Evolutionary conservation across 306 rosid genomes (phyloP).

Genomic region (Amphicarpaea edgeworthii): DNA sequence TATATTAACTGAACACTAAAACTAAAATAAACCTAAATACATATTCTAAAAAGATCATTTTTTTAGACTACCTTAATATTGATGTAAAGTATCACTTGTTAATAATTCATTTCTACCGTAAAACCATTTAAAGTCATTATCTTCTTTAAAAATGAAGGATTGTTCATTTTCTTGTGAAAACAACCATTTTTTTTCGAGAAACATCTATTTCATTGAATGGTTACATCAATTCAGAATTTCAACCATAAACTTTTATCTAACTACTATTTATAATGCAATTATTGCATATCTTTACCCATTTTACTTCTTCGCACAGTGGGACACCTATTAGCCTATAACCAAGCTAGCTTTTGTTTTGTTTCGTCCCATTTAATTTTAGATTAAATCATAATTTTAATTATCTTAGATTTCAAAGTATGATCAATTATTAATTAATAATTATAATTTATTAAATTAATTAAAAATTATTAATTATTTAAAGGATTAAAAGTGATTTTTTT

Average conservation of each 20-base stretch:
- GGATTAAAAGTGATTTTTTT: too few species aligned
- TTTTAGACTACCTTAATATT: too few species aligned
- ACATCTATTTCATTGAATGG: slow-evolving; percentile 1
- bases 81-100: too few species aligned
- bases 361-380: background rate
- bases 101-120: too few species aligned
- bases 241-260: slow-evolving; percentile 8
- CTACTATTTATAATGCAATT: slow-evolving; percentile 29
- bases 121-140: background rate
- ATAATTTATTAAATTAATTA: too few species aligned
- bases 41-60: background rate
- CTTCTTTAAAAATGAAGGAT: background rate
- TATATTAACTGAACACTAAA: background rate
- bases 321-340: slow-evolving; percentile 13
- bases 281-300: slow-evolving; percentile 15
- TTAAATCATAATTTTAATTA: too few species aligned
- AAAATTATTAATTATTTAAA: too few species aligned
- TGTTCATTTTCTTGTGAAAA: background rate
- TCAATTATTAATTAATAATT: too few species aligned
- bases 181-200: background rate
- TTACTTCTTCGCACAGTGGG: slow-evolving; percentile 15
- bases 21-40: background rate
- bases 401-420: too few species aligned
- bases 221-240: slow-evolving; percentile 18
- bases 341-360: too few species aligned